Percentiles rank a stretch among this genome's conserved stretches.
Evolutionary conservation across 495 filamentous ascomycete genomes (phyloP).

Genomic region (Saxispiralis lemnorum): DNA sequence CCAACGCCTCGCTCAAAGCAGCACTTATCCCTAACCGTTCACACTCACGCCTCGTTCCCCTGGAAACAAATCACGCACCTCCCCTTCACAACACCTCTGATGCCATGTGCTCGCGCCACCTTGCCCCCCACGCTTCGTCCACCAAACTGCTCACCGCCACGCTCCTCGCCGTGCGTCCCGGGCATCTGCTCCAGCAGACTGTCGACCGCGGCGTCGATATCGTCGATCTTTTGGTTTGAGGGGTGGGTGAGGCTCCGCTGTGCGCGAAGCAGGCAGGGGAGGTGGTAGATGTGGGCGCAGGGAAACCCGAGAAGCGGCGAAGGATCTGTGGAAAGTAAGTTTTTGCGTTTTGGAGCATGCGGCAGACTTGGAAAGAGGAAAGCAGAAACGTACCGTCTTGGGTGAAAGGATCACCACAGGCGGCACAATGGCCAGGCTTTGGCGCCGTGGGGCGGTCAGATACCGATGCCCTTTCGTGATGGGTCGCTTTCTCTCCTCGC

Average conservation of each 20-base stretch:
- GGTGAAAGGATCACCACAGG: constrained; percentile 12
- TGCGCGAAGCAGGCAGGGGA: constrained; percentile 50
- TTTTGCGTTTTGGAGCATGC: too few relatives aligned
- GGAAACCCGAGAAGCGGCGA: constrained; percentile 60
- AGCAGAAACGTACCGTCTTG: constrained; percentile 12
- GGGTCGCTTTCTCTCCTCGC: constrained; percentile 10
- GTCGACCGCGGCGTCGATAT: constrained; percentile 13
- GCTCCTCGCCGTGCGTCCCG: constrained; percentile 25
- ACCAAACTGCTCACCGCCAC: constrained; percentile 27
- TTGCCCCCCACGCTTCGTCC: constrained; percentile 57
- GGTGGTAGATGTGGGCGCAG: constrained; percentile 81
- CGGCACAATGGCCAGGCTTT: constrained; percentile 13
- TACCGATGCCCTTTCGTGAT: not conserved
- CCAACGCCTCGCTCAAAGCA: constrained; percentile 8
- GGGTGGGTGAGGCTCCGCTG: too few relatives aligned
- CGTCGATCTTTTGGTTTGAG: not conserved
- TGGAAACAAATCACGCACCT: constrained; percentile 25
- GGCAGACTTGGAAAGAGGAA: not conserved
- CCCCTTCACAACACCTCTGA: constrained; percentile 49
- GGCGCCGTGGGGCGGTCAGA: too few relatives aligned
- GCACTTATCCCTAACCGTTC: not conserved
- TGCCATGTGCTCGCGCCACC: constrained; percentile 69
- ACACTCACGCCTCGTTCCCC: not conserved
- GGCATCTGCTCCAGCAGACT: constrained; percentile 25
- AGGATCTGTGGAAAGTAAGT: constrained; percentile 5